Conservation (phyloP, 164 flowering plant genomes). For the Piper betle region DNA sequence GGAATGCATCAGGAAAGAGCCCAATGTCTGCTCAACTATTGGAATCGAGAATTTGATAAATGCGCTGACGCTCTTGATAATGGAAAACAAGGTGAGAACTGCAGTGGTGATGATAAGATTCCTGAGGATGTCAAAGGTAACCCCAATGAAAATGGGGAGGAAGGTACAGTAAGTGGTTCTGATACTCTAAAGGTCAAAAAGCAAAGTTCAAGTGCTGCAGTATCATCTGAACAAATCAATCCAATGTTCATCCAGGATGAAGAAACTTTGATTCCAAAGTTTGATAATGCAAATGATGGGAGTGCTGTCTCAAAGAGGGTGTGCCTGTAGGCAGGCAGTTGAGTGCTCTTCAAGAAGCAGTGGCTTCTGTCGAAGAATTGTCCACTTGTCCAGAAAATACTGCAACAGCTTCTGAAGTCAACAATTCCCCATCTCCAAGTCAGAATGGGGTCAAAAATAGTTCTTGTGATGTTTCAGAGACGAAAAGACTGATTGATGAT, state of each 20-base stretch:
- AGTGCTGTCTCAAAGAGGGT: not conserved
- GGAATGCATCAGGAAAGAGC: constrained; percentile 55
- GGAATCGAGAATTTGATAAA: constrained; percentile 23
- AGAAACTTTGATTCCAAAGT: constrained; percentile 2
- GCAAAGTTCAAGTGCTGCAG: constrained; percentile 6
- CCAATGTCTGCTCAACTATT: constrained; percentile 33
- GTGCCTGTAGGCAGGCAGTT: not conserved
- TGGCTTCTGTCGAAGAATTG: constrained; percentile 5
- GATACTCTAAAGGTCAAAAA: constrained; percentile 15
- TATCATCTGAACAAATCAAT: constrained; percentile 5
- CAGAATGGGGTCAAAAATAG: not conserved
- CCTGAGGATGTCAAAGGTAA: not conserved
- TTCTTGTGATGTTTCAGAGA: constrained; percentile 9
- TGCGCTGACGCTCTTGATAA: constrained; percentile 3
- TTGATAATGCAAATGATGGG: constrained; percentile 1
- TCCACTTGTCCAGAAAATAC: constrained; percentile 5
- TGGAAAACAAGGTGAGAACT: not conserved
- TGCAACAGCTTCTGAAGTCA: not conserved
- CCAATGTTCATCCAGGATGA: constrained; percentile 1
- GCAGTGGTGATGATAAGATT: constrained; percentile 1
- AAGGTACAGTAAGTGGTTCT: not conserved
- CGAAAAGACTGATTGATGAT: constrained; percentile 12
- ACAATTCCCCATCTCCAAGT: not conserved
- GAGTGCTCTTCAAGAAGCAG: constrained; percentile 5
- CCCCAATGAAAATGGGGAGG: not conserved